Conservation (phyloP, 441 rosid genomes). For the Populus hybrid region DNA sequence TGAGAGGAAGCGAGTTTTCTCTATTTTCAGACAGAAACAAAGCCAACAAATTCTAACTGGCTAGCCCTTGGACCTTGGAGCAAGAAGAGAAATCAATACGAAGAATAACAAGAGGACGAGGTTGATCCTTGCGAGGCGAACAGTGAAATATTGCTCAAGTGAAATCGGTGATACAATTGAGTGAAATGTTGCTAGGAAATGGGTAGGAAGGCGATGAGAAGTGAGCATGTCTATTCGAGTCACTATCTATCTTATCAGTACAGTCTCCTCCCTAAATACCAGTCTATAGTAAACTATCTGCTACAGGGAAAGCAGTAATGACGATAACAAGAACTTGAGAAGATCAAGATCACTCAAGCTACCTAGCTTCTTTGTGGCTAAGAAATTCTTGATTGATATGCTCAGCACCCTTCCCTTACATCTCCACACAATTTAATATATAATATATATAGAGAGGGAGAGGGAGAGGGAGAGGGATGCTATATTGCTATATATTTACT, state of each 20-base stretch:
- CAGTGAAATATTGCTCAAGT: not conserved
- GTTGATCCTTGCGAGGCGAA: constrained; percentile 17
- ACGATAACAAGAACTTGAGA: not conserved
- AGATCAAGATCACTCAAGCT: not conserved
- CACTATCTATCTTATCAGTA: not conserved
- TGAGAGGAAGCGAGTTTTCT: too few species aligned
- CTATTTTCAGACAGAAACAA: not conserved
- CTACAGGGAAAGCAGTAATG: not conserved
- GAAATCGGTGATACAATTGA: not conserved
- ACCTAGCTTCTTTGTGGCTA: not conserved
- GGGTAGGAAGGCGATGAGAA: constrained; percentile 33
- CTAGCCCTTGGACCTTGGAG: constrained; percentile 36
- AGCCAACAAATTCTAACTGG: not conserved
- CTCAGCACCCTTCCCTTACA: not conserved
- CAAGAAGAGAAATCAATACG: constrained; percentile 28
- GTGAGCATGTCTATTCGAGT: constrained; percentile 34
- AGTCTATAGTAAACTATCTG: not conserved
- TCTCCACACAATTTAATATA: not conserved
- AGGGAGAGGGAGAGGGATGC: too few species aligned
- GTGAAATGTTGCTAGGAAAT: constrained; percentile 23
- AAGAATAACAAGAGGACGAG: constrained; percentile 19
- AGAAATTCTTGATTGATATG: not conserved
- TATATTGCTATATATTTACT: constrained; percentile 25
- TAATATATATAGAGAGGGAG: too few species aligned
- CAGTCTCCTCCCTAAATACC: not conserved